Base-by-base conservation (phyloP, 495 filamentous ascomycete species). In the Hyaloscypha hepaticicola region DNA sequence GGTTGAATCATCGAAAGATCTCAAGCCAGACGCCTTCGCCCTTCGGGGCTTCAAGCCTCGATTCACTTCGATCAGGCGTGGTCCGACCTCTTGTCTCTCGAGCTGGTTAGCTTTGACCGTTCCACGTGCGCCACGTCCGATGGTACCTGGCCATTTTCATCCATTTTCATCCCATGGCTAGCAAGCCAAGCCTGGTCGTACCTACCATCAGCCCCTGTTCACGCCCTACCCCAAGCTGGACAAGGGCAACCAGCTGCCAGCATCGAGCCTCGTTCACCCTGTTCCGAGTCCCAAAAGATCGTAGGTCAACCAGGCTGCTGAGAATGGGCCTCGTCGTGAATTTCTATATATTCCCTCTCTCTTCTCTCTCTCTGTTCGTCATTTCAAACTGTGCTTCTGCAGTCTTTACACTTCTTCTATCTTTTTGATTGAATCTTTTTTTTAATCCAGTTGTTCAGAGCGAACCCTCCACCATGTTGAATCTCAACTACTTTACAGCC, bases 401-500 rank as follows among this genome's bases (percentile, higher is more conserved):
- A 53, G 25, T 53, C 19, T 50, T 9, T 4, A 9, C 21, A 24
- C 1, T 21, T 26, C 50, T 53, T 53, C 4, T 53, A 9, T 58
- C 26, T n/a, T 24, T 24, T 29, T 58, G 7, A 45, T 3, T 24
- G n/a, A n/a, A n/a, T n/a, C n/a, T 33, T 48, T 31, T 58, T 2
- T 58, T 58, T 58, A 3, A 2, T 21, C 22, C 19, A 7, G 33
- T 27, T 45, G 19, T 25, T 58, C 33, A 45, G 24, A 24, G 16
- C 14, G 38, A 45, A 16, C 38, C 16, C 12, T 45, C 16, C 6
- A 58, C n/a, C 56, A 68, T 74, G 70, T 64, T 72, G 53, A 70
- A 61, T 52, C 66, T 67, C 57, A 64, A 63, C 24, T 33, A 60
- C 41, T 55, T 73, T 57, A 66, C 65, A 52, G 65, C 61, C 65